These are phyloP conservation scores for Scenedesmus sp. DNA, from an alignment of 163 green algal species.

Conservation along the genomic window DNA sequence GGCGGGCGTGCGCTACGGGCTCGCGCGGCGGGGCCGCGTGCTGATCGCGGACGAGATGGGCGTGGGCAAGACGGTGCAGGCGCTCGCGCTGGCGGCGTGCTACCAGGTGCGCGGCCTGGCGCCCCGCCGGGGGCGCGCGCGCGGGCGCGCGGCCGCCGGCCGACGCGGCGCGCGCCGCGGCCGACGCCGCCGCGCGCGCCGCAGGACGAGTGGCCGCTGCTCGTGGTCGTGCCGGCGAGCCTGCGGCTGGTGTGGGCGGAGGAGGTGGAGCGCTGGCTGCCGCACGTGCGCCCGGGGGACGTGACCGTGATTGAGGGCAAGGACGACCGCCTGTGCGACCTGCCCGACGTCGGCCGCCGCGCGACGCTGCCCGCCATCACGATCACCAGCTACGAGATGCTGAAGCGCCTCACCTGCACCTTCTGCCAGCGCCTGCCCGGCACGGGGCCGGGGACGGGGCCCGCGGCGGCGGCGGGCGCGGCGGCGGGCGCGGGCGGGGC, in stretches of 20 bases:
- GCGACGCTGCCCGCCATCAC: slow-evolving; percentile 58
- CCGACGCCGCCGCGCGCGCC: not conserved
- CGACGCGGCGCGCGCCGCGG: not conserved
- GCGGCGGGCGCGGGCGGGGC: not conserved
- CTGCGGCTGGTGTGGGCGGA: slow-evolving; percentile 96
- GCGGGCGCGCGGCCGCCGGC: not conserved
- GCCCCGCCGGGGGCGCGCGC: too few relatives aligned
- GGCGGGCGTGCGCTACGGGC: slow-evolving; percentile 81
- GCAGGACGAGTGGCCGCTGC: slow-evolving; percentile 92
- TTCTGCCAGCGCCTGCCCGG: slow-evolving; percentile 55
- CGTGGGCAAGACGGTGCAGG: slow-evolving; percentile 96
- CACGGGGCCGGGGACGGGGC: too few relatives aligned
- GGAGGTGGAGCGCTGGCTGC: slow-evolving; percentile 96
- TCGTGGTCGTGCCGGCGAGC: slow-evolving; percentile 90
- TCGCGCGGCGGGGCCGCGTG: slow-evolving; percentile 71
- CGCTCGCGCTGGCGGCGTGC: slow-evolving; percentile 83
- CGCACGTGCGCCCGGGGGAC: slow-evolving; percentile 72
- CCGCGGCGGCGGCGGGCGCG: not conserved
- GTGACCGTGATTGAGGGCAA: slow-evolving; percentile 64
- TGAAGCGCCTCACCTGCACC: slow-evolving; percentile 78
- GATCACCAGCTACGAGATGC: slow-evolving; percentile 92
- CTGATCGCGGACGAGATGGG: slow-evolving; percentile 97
- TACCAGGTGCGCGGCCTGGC: slow-evolving; percentile 68
- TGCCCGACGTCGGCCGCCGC: slow-evolving; percentile 21
- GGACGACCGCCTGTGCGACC: slow-evolving; percentile 49